Evolutionary conservation across 306 rosid genomes (phyloP).

Genomic region (Dalbergia oliveri): DNA sequence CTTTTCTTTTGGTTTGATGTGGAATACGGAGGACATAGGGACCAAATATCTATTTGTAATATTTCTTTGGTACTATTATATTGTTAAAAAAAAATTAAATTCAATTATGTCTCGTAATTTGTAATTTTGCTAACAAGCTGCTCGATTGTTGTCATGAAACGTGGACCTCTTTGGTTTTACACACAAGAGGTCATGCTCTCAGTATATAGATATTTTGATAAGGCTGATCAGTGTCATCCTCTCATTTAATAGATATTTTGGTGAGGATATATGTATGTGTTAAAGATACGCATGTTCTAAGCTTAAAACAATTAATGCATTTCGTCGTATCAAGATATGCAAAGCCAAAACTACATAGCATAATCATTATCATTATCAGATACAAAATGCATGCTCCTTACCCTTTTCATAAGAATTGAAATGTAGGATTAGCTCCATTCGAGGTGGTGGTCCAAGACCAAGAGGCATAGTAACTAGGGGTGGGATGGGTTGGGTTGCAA

Average conservation of each 20-base stretch:
- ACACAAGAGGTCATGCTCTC: too few relatives aligned
- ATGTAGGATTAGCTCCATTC: neutral
- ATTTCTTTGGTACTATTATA: neutral
- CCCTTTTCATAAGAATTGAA: neutral
- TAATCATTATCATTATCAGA: neutral
- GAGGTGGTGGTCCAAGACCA: slow-evolving; percentile 36
- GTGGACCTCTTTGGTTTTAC: too few relatives aligned
- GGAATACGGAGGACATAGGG: slow-evolving; percentile 6
- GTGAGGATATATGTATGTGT: neutral
- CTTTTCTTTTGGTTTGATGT: neutral
- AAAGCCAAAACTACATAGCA: neutral
- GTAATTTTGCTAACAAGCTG: neutral
- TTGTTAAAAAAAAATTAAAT: too few relatives aligned
- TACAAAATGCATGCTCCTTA: neutral
- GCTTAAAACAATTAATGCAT: neutral
- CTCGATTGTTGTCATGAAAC: too few relatives aligned
- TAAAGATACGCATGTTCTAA: neutral
- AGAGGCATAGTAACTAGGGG: neutral
- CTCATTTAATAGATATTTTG: neutral
- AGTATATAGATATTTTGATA: too few relatives aligned
- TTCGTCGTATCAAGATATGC: neutral
- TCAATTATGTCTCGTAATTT: neutral
- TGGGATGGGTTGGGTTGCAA: too few relatives aligned
- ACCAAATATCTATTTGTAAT: slow-evolving; percentile 26
- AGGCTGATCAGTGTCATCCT: slow-evolving; percentile 26